phyloP scores from a whole-genome alignment of 2,329 filamentous ascomycete genomes.

The Arthroderma sp. region DNA sequence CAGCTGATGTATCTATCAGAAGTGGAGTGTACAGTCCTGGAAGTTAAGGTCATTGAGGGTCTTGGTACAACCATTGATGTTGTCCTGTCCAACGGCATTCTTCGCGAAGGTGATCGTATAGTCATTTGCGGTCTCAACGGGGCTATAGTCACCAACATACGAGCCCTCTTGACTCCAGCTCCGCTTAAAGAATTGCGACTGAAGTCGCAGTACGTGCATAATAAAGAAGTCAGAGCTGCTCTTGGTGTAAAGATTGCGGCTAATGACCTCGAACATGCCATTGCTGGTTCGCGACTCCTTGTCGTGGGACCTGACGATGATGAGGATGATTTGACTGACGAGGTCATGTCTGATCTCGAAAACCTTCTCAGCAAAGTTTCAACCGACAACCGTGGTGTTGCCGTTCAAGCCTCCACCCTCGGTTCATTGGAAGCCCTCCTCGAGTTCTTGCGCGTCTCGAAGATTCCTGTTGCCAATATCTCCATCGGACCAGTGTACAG shows the following conservation, averaged over 20 bases:
- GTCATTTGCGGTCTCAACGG: constrained; percentile 95
- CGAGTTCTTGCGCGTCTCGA: constrained; percentile 88
- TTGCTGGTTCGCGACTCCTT: constrained; percentile 86
- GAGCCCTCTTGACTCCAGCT: constrained; percentile 83
- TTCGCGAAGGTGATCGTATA: constrained; percentile 86
- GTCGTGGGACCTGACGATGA: constrained; percentile 93
- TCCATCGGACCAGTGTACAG: constrained; percentile 97
- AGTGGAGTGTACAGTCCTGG: constrained; percentile 91
- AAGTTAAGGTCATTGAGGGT: constrained; percentile 98
- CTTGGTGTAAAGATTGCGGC: constrained; percentile 98
- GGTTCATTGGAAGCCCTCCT: constrained; percentile 91
- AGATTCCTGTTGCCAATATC: constrained; percentile 95
- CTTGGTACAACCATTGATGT: constrained; percentile 98
- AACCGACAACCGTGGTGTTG: constrained; percentile 85
- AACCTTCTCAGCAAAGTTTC: constrained; percentile 83
- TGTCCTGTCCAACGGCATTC: constrained; percentile 86
- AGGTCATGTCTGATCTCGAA: constrained; percentile 90
- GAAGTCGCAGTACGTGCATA: constrained; percentile 94
- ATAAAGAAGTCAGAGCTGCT: constrained; percentile 97
- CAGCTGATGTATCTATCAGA: constrained; percentile 97
- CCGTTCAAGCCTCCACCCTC: constrained; percentile 91
- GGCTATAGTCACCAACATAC: constrained; percentile 85
- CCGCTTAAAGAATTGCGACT: constrained; percentile 87
- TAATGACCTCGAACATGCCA: constrained; percentile 87
- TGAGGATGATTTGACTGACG: constrained; percentile 90